Conservation (phyloP, 2,329 filamentous ascomycete genomes). For the Xylariales sp. region DNA sequence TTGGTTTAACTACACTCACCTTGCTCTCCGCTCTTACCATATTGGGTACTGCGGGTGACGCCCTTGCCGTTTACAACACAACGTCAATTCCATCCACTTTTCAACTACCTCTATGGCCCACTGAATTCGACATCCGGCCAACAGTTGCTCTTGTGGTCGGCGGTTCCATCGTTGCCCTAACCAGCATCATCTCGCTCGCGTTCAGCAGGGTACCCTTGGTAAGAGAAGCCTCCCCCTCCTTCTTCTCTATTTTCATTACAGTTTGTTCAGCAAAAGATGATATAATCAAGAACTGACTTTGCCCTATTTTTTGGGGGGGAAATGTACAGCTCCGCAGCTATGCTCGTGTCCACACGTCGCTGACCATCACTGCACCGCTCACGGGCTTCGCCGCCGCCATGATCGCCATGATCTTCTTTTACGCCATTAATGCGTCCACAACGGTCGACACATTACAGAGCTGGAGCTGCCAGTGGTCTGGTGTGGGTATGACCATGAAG, state of each 20-base stretch:
- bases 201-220: slow-evolving; percentile 46
- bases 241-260: too few relatives aligned
- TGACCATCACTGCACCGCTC: slow-evolving; percentile 34
- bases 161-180: slow-evolving; percentile 43
- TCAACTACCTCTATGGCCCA: slow-evolving; percentile 54
- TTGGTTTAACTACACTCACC: slow-evolving; percentile 44
- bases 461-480: slow-evolving; percentile 59
- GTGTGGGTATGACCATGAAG: slow-evolving; percentile 44
- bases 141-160: slow-evolving; percentile 51
- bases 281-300: too few relatives aligned
- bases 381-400: slow-evolving; percentile 42
- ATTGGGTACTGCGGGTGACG: slow-evolving; percentile 50
- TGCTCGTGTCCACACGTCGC: slow-evolving; percentile 26
- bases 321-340: slow-evolving; percentile 32
- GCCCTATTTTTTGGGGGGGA: not conserved
- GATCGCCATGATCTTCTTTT: slow-evolving; percentile 53
- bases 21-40: slow-evolving; percentile 47
- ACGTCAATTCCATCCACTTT: slow-evolving; percentile 45
- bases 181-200: slow-evolving; percentile 43
- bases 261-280: too few relatives aligned
- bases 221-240: too few relatives aligned
- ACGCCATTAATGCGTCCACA: slow-evolving; percentile 48
- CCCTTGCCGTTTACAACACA: slow-evolving; percentile 49
- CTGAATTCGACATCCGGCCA: slow-evolving; percentile 51
- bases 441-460: slow-evolving; percentile 52